Conservation (phyloP, 2,329 filamentous ascomycete genomes). For the Cladosporium velox region DNA sequence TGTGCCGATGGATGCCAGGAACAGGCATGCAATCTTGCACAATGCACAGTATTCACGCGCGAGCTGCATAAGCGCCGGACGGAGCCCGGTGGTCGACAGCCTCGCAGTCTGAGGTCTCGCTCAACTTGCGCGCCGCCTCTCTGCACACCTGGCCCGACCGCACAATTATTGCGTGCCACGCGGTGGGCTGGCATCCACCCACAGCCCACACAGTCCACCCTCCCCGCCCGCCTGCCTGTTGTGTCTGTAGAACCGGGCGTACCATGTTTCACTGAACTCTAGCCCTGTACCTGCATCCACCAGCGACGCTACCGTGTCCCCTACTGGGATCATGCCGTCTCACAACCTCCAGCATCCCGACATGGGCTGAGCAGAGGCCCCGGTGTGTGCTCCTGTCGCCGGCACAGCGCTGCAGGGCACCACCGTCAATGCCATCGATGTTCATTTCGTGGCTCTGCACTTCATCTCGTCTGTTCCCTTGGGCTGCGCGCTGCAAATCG, state of each 20-base stretch:
- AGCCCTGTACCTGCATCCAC: slow-evolving; percentile 21
- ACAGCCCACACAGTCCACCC: not conserved
- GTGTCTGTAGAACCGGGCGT: slow-evolving; percentile 15
- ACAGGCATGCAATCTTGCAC: slow-evolving; percentile 11
- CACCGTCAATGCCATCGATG: slow-evolving; percentile 17
- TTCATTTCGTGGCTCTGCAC: slow-evolving; percentile 6
- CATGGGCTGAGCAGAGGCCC: slow-evolving; percentile 16
- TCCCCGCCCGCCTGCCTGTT: slow-evolving; percentile 13
- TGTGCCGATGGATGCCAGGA: slow-evolving; percentile 18
- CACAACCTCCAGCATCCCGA: slow-evolving; percentile 18
- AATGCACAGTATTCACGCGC: not conserved
- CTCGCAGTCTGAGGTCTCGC: not conserved
- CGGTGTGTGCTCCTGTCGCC: slow-evolving; percentile 7
- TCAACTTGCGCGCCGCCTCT: not conserved
- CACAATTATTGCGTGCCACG: slow-evolving; percentile 16
- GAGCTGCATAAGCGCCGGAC: slow-evolving; percentile 20
- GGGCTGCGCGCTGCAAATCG: not conserved
- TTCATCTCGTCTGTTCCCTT: slow-evolving; percentile 14
- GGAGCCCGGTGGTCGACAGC: slow-evolving; percentile 13
- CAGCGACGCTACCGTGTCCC: slow-evolving; percentile 15
- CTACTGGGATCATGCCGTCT: slow-evolving; percentile 21
- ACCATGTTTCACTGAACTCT: slow-evolving; percentile 19
- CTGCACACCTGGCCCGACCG: slow-evolving; percentile 8
- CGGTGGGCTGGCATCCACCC: slow-evolving; percentile 10
- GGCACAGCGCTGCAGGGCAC: slow-evolving; percentile 15